Evolutionary conservation across 169 alveolate genomes (phyloP), one percentile per base, ranked within the genome.

Genomic region (Eimeria necatrix): DNA sequence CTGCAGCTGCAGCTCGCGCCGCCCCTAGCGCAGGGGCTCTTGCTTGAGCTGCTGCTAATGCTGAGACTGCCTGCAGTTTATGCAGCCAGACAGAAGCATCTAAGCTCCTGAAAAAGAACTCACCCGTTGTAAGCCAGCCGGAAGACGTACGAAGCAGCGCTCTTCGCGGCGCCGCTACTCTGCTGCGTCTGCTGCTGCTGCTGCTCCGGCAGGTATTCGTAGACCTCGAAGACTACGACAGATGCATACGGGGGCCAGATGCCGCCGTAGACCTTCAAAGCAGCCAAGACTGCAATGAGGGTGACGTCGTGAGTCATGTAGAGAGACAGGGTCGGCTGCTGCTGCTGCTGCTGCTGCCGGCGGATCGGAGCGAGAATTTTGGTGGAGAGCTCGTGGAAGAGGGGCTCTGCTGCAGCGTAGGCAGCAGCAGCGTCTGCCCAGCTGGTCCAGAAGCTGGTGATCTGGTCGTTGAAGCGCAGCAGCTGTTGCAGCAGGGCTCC

Each of bases 231-330:
- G 90, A 61, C 73, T 6, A 53, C 90, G 41, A 49, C 74, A 12
- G 90, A 81, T 10, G 90, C 90, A 3, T 81, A 81, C 9, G 90
- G 74, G 32, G 90, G 90, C 90, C 90, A 81, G 53, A 81, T 52
- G 74, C 90, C 90, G 14, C 90, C 73, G 64, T 81, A 81, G 26
- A 81, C 90, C 53, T n/a, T 52, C 74, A 81, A 71, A 22, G 90
- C 90, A 20, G 90, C 90, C 53, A 81, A 71, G 16, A 81, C 64
- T 3, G 90, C n/a, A 81, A 81, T 81, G 51, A 81, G 73, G 49
- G 74, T 81, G 32, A 81, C 90, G 20, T 81, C 90, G 90, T 81
- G 90, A 7, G 90, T 81, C 90, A 81, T 81, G 90, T 81, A 81
- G 9, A 81, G 73, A 51, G 73, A 53, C 32, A 81, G 74, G 12